Percentiles rank a stretch among this genome's conserved stretches.
These are phyloP conservation scores for Entomortierella parvispora DNA, from an alignment of 192 early-diverging fungal genomes.

Conservation along the genomic window DNA sequence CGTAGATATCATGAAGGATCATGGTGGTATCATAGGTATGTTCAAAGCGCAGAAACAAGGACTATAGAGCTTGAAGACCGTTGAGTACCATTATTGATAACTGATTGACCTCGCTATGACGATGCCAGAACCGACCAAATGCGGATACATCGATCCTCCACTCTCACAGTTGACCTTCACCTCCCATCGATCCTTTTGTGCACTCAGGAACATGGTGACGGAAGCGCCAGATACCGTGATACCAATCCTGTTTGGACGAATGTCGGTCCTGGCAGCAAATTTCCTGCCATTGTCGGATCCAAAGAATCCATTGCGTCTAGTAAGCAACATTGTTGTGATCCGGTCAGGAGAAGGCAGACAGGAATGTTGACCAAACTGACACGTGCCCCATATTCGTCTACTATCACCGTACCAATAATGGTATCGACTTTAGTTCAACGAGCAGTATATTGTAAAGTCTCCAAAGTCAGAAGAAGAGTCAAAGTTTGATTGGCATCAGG, in stretches of 20 bases:
- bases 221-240: conserved; percentile 35
- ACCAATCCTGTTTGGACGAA: conserved; percentile 23
- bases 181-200: conserved; percentile 31
- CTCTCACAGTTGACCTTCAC: conserved; percentile 39
- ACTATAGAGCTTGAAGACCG: no score
- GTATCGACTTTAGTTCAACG: conserved; percentile 27
- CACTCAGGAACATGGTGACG: conserved; percentile 34
- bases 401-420: not conserved
- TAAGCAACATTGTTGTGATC: not conserved
- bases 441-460: conserved; percentile 51
- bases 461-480: conserved; percentile 12
- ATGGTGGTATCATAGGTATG: conserved; percentile 43
- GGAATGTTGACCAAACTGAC: not conserved
- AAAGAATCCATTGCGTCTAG: conserved; percentile 22
- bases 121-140: conserved; percentile 28
- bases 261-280: conserved; percentile 11
- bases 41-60: no score
- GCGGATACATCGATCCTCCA: conserved; percentile 43
- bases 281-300: conserved; percentile 16
- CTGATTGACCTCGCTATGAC: no score
- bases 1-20: conserved; percentile 35
- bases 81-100: no score
- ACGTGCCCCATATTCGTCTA: not conserved
- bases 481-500: conserved; percentile 40
- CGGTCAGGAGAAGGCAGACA: not conserved